Conservation (phyloP, 106 monocot genomes). For the Xerophyta viscosa region DNA sequence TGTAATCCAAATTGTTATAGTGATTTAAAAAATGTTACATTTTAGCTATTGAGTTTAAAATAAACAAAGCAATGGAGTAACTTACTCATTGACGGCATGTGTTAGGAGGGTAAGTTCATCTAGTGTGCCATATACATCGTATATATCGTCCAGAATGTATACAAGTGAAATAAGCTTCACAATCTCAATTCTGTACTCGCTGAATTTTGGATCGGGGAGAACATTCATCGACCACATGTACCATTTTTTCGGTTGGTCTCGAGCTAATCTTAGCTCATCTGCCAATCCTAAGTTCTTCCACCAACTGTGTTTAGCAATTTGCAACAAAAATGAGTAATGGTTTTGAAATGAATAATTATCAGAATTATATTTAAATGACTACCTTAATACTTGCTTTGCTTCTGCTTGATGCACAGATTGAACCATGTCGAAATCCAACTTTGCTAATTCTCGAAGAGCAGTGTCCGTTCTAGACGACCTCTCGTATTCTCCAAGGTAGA, state of each 20-base stretch:
- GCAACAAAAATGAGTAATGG: too few relatives aligned
- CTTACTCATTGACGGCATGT: slow-evolving; percentile 22
- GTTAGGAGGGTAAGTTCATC: slow-evolving; percentile 39
- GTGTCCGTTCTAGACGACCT: background rate
- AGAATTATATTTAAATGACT: background rate
- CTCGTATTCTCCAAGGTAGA: slow-evolving; percentile 5
- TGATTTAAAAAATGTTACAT: background rate
- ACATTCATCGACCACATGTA: slow-evolving; percentile 21
- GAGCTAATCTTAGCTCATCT: slow-evolving; percentile 17
- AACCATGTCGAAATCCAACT: slow-evolving; percentile 24
- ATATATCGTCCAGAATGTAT: slow-evolving; percentile 54
- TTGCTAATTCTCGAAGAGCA: slow-evolving; percentile 21
- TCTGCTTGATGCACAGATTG: slow-evolving; percentile 28
- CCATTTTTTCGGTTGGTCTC: slow-evolving; percentile 42
- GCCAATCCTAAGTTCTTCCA: slow-evolving; percentile 32
- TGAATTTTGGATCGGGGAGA: slow-evolving; percentile 19
- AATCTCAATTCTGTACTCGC: slow-evolving; percentile 20
- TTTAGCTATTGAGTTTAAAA: too few relatives aligned
- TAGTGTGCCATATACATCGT: slow-evolving; percentile 27
- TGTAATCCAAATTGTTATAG: background rate
- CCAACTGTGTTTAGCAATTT: slow-evolving; percentile 23
- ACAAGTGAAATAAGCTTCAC: slow-evolving; percentile 41
- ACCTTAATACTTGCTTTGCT: background rate
- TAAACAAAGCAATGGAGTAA: background rate
- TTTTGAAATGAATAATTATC: too few relatives aligned